Evolutionary conservation across 1,284 basidiomycete species (phyloP), one percentile per base, ranked within the genome.

Genomic region (Flammula alnicola): DNA sequence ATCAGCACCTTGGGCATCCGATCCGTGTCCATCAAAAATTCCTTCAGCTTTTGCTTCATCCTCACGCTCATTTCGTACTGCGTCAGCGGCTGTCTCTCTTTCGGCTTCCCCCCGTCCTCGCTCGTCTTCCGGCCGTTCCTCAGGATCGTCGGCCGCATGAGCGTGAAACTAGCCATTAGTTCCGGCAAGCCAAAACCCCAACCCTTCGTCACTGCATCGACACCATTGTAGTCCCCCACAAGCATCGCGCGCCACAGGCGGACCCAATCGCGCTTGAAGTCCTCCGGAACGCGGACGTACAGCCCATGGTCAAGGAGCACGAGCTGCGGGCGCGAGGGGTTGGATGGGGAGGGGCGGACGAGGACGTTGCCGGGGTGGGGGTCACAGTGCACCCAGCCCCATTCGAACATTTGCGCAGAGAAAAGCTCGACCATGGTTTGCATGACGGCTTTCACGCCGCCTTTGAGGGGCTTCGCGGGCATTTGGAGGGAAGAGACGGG

Each of bases 221-320:
- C 81, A 5, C 74, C 74, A 0, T 70, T 68, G 56, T 86, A 82
- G 66, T 95, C 89, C 6, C 81, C 77, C 0, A 81, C 79, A 37
- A 95, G 80, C 55, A 95, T 76, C 0, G 81, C 86, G 43, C 85
- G 77, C 93, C 93, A 95, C 1, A 95, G 73, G 4, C 76, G 73
- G 12, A 88, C 88, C 72, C 93, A 93, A 48, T 93, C 80, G 32
- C 77, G 73, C 52, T 80, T 78, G 65, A 94, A 90, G 2, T 74
- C 62, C 16, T 82, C 76, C n/a, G 78, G 67, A 2, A 90, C 76
- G 3, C 75, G 74, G 23, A 93, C 89, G 62, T 93, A 95, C 14
- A 96, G 72, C 0, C 93, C 93, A 63, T 96, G 93, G 63, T 96
- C 93, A 56, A 96, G 81, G 8, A 95, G 74, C 23, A 95, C 93